Percentiles rank a stretch among this genome's conserved stretches.
These are phyloP conservation scores for Maudiozyma barnettii DNA, from an alignment of 805 yeast species.

Conservation along the genomic window DNA sequence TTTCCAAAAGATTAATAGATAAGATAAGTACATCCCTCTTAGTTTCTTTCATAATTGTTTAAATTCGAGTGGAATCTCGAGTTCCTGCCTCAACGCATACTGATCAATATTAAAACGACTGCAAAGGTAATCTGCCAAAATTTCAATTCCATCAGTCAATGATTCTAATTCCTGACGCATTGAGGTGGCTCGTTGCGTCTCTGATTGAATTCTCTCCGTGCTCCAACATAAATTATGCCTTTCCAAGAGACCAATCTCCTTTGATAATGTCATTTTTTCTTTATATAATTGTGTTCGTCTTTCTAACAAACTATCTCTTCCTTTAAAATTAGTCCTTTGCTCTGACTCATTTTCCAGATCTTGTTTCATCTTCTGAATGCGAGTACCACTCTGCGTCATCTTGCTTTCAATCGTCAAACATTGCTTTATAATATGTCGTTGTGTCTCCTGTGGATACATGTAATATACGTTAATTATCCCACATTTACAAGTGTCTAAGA, in stretches of 20 bases:
- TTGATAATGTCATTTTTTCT: background rate
- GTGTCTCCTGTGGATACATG: background rate
- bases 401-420: background rate
- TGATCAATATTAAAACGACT: constrained; percentile 25
- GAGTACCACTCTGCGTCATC: background rate
- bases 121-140: constrained; percentile 31
- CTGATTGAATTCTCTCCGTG: constrained; percentile 6
- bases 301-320: constrained; percentile 1
- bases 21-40: too few species aligned
- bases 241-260: background rate
- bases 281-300: constrained; percentile 5
- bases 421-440: background rate
- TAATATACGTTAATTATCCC: constrained; percentile 43
- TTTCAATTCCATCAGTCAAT: constrained; percentile 36
- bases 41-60: background rate
- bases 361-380: constrained; percentile 9
- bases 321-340: constrained; percentile 1
- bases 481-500: constrained; percentile 40
- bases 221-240: constrained; percentile 14
- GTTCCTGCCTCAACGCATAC: constrained; percentile 29
- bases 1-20: background rate
- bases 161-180: constrained; percentile 8
- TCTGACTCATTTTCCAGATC: background rate
- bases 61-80: constrained; percentile 37
- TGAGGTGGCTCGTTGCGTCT: constrained; percentile 4